These are phyloP conservation scores for Populus deltoides DNA, from an alignment of 345 rosid genomes.

Conservation along the genomic window DNA sequence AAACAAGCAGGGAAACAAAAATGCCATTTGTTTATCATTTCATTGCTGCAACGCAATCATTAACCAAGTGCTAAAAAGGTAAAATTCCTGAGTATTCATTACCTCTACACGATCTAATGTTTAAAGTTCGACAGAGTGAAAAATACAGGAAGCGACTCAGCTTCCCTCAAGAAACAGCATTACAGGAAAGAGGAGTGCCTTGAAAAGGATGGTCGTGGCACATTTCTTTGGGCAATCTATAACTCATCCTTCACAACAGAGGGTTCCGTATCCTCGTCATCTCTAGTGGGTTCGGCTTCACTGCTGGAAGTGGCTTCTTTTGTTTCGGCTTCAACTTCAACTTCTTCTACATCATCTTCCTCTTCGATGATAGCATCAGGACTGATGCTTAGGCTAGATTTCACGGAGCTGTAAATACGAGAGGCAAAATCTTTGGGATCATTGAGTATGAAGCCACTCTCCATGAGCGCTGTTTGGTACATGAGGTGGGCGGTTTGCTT, in stretches of 20 bases:
- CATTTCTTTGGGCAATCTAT: slow-evolving; percentile 25
- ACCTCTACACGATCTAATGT: slow-evolving; percentile 13
- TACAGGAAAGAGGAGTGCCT: neutral
- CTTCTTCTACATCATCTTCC: slow-evolving; percentile 68
- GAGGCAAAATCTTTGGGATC: slow-evolving; percentile 93
- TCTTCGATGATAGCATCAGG: slow-evolving; percentile 77
- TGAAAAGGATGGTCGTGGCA: neutral
- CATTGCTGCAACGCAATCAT: neutral
- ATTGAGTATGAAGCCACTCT: slow-evolving; percentile 75
- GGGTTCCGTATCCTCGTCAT: slow-evolving; percentile 32
- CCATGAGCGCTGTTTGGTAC: slow-evolving; percentile 92
- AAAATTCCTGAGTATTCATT: slow-evolving; percentile 24
- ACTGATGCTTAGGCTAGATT: slow-evolving; percentile 64
- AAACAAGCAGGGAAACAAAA: neutral
- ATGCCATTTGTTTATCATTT: neutral
- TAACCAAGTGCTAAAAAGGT: slow-evolving; percentile 3
- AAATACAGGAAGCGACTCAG: slow-evolving; percentile 13
- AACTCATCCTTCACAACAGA: slow-evolving; percentile 49
- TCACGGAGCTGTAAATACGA: slow-evolving; percentile 70
- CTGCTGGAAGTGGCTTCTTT: slow-evolving; percentile 32
- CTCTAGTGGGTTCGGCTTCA: slow-evolving; percentile 29
- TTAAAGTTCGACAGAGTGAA: neutral
- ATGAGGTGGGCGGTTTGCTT: slow-evolving; percentile 83
- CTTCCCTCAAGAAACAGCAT: neutral
- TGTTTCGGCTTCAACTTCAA: slow-evolving; percentile 31